Evolutionary conservation across 2,329 filamentous ascomycete species (phyloP).

Genomic region (Conoideocrella luteorostrata): DNA sequence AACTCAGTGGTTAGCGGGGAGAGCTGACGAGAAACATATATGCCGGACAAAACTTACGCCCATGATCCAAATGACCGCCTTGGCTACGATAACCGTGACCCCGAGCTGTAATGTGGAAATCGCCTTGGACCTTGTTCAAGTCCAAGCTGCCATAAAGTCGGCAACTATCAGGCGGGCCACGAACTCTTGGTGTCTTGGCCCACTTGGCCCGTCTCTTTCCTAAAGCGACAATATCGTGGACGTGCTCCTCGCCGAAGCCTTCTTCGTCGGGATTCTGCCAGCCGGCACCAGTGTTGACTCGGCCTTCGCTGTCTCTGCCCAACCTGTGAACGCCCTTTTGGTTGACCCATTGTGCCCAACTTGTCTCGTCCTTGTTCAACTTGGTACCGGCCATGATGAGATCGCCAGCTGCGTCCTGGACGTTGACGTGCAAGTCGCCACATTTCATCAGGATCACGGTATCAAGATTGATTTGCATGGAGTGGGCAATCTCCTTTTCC

Average conservation of each 20-base stretch:
- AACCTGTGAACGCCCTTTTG: constrained; percentile 58
- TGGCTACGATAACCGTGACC: constrained; percentile 90
- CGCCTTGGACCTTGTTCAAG: constrained; percentile 93
- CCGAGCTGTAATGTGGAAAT: constrained; percentile 94
- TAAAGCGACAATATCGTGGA: constrained; percentile 82
- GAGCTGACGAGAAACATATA: background rate
- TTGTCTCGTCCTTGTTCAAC: constrained; percentile 69
- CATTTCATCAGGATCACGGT: constrained; percentile 88
- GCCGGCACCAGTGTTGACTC: constrained; percentile 49
- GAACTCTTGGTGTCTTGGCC: constrained; percentile 68
- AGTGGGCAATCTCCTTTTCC: constrained; percentile 81
- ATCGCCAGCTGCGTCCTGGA: constrained; percentile 92
- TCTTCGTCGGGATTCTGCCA: constrained; percentile 54
- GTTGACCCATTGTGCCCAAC: constrained; percentile 77
- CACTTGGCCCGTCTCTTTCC: constrained; percentile 57
- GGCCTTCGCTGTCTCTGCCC: constrained; percentile 48
- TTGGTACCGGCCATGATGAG: constrained; percentile 75
- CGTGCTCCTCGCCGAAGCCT: constrained; percentile 72
- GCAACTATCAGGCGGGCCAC: constrained; percentile 63
- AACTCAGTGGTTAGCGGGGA: background rate
- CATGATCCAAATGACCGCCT: constrained; percentile 74
- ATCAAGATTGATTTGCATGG: constrained; percentile 91
- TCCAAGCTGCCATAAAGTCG: constrained; percentile 85
- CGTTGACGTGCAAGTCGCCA: constrained; percentile 85
- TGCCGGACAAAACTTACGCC: constrained; percentile 50